Evolutionary conservation across 345 rosid genomes (phyloP).

Genomic region (Pistacia integerrima): DNA sequence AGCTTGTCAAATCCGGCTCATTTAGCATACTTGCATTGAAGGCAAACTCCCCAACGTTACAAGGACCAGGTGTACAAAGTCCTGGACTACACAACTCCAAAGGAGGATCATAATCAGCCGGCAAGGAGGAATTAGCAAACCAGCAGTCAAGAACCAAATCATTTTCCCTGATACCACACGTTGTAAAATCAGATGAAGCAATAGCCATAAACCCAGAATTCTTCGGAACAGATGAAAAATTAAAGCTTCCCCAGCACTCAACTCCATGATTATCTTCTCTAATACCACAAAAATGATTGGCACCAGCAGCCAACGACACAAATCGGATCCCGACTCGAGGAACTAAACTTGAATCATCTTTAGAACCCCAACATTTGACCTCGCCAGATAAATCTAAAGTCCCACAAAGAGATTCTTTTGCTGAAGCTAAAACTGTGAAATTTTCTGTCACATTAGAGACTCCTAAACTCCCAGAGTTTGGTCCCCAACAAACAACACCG

Average conservation of each 20-base stretch:
- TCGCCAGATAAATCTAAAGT: slow-evolving; percentile 47
- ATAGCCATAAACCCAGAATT: slow-evolving; percentile 77
- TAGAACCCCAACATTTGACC: slow-evolving; percentile 72
- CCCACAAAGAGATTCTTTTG: slow-evolving; percentile 57
- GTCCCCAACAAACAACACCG: slow-evolving; percentile 87
- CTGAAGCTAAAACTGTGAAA: slow-evolving; percentile 59
- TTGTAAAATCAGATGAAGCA: slow-evolving; percentile 82
- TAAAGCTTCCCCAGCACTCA: slow-evolving; percentile 84
- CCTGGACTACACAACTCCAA: slow-evolving; percentile 91
- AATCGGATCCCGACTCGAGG: slow-evolving; percentile 43
- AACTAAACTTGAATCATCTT: slow-evolving; percentile 31
- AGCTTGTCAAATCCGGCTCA: slow-evolving; percentile 73
- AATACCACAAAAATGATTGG: slow-evolving; percentile 78
- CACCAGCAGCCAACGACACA: slow-evolving; percentile 70
- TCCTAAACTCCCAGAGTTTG: slow-evolving; percentile 46
- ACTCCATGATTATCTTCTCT: slow-evolving; percentile 78
- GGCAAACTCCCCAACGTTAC: slow-evolving; percentile 56
- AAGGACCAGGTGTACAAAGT: slow-evolving; percentile 56
- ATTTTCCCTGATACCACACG: slow-evolving; percentile 79
- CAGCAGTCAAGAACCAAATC: slow-evolving; percentile 92
- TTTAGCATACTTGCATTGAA: slow-evolving; percentile 84
- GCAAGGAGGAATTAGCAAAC: slow-evolving; percentile 50
- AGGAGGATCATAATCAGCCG: slow-evolving; percentile 70
- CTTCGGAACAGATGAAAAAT: slow-evolving; percentile 63
- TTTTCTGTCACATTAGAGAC: slow-evolving; percentile 42